Percentiles rank a stretch among this genome's conserved stretches.
Evolutionary conservation across 345 rosid genomes (phyloP).

Genomic region (Dimocarpus longan): DNA sequence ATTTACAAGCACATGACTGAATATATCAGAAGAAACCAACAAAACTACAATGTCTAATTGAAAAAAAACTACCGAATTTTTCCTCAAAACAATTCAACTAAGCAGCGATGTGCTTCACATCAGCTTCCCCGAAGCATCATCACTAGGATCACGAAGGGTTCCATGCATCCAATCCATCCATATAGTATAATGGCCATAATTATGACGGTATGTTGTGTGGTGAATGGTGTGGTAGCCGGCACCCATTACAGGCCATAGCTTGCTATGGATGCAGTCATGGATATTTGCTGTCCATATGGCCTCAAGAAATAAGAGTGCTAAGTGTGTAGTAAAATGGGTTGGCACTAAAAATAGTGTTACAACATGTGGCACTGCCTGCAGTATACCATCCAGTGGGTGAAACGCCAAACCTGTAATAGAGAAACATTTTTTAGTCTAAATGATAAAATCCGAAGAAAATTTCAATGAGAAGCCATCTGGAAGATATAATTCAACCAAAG

Average conservation of each 20-base stretch:
- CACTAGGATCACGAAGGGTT: slow-evolving; percentile 73
- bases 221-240: slow-evolving; percentile 98
- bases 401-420: slow-evolving; percentile 75
- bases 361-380: slow-evolving; percentile 89
- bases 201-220: slow-evolving; percentile 94
- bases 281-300: slow-evolving; percentile 92
- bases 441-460: not conserved
- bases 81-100: not conserved
- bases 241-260: slow-evolving; percentile 94
- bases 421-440: not conserved
- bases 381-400: slow-evolving; percentile 90
- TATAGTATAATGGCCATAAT: slow-evolving; percentile 93
- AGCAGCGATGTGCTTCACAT: slow-evolving; percentile 24
- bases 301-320: slow-evolving; percentile 76
- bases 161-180: slow-evolving; percentile 99
- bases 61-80: not conserved
- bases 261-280: slow-evolving; percentile 88
- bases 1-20: slow-evolving; percentile 14
- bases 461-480: not conserved
- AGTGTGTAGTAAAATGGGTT: slow-evolving; percentile 72
- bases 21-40: not conserved
- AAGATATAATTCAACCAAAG: not conserved
- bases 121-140: slow-evolving; percentile 44
- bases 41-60: not conserved
- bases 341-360: slow-evolving; percentile 75